phyloP scores from a whole-genome alignment of 805 yeast species.

The Kazachstania psychrophila region DNA sequence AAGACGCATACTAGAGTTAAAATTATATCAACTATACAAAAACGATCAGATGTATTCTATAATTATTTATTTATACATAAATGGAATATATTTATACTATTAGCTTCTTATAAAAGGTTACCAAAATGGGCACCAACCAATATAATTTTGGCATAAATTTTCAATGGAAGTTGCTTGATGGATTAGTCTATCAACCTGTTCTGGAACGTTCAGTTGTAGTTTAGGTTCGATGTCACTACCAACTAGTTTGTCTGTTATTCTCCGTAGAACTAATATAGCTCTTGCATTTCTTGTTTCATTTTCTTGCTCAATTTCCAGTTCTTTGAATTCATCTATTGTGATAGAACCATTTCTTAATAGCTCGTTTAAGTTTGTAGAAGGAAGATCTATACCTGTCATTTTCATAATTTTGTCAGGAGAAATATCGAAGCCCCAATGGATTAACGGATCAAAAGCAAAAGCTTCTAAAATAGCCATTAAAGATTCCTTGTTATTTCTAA shows the following conservation, averaged over 20 bases:
- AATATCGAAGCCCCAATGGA: slow-evolving; percentile 96
- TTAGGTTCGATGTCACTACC: slow-evolving; percentile 84
- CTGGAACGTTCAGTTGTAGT: slow-evolving; percentile 65
- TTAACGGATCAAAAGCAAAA: slow-evolving; percentile 95
- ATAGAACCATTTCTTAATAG: slow-evolving; percentile 62
- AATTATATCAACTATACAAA: no score
- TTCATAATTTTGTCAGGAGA: slow-evolving; percentile 73
- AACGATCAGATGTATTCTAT: no score
- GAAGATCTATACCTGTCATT: slow-evolving; percentile 60
- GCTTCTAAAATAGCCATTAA: slow-evolving; percentile 97
- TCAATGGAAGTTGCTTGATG: slow-evolving; percentile 96
- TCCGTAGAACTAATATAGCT: slow-evolving; percentile 77
- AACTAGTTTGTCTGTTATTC: slow-evolving; percentile 85
- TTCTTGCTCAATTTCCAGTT: slow-evolving; percentile 56
- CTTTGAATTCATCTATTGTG: slow-evolving; percentile 65
- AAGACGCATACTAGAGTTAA: no score
- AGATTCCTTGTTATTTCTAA: slow-evolving; percentile 90
- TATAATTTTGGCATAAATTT: slow-evolving; percentile 89
- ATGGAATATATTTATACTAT: no score
- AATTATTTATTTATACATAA: no score
- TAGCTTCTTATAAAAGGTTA: no score
- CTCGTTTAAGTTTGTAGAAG: slow-evolving; percentile 61
- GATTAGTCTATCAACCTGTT: slow-evolving; percentile 87
- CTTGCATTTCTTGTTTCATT: slow-evolving; percentile 77
- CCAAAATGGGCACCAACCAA: slow-evolving; percentile 99